Percentiles rank a stretch among this genome's conserved stretches.
Conservation (phyloP, 805 yeast species). For the Yamadazyma laniorum region DNA sequence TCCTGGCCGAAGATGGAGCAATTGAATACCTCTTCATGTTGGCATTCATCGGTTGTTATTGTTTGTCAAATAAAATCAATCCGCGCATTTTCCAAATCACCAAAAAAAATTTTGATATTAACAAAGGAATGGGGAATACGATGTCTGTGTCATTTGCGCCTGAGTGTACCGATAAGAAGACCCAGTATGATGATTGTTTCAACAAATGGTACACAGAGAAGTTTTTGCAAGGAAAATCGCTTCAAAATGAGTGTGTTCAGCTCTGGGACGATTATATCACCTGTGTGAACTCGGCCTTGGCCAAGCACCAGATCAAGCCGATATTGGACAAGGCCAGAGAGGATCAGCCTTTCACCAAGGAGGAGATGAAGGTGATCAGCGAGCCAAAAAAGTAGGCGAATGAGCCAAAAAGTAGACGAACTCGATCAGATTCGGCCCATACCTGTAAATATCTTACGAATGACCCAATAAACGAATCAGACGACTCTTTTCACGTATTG, state of each 20-base stretch:
- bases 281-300: constrained; percentile 74
- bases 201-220: constrained; percentile 91
- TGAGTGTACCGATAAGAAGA: constrained; percentile 86
- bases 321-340: constrained; percentile 85
- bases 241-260: constrained; percentile 85
- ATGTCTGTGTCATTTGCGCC: constrained; percentile 86
- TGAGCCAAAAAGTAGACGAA: too few species aligned
- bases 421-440: too few species aligned
- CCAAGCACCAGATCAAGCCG: constrained; percentile 73
- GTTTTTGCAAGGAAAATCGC: constrained; percentile 52
- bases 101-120: background rate
- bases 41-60: background rate
- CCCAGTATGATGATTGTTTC: constrained; percentile 88
- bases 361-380: constrained; percentile 21
- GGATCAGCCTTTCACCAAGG: constrained; percentile 72
- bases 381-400: constrained; percentile 12
- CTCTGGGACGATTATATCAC: constrained; percentile 84
- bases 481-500: too few species aligned
- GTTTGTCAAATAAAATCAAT: too few species aligned
- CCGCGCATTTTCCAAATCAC: background rate
- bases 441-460: too few species aligned
- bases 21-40: constrained; percentile 35
- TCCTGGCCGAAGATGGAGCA: constrained; percentile 32
- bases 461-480: too few species aligned
- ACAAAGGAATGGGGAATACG: constrained; percentile 37